phyloP scores from a whole-genome alignment of 305 asterid genomes.

The Striga hermonthica region DNA sequence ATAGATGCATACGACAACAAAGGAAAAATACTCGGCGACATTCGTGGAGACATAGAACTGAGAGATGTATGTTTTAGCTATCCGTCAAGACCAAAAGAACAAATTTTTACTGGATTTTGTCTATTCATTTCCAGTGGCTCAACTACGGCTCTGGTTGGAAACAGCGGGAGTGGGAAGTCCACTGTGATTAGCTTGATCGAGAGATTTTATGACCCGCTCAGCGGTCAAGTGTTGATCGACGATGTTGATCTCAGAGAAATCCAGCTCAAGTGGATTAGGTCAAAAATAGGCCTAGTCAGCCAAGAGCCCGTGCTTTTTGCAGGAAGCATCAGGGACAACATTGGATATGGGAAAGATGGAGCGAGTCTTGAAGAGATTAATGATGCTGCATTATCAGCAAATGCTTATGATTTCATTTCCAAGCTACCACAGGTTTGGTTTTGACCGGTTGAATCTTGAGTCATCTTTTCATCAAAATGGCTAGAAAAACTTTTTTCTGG shows the following conservation, averaged over 20 bases:
- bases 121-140: slow-evolving; percentile 57
- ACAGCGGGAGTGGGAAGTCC: slow-evolving; percentile 93
- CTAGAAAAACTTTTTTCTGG: too few species aligned
- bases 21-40: slow-evolving; percentile 52
- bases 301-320: slow-evolving; percentile 67
- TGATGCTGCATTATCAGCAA: neutral
- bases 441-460: too few species aligned
- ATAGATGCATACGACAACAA: too few species aligned
- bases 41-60: slow-evolving; percentile 68
- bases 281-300: slow-evolving; percentile 62
- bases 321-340: slow-evolving; percentile 55
- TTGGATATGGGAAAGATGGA: slow-evolving; percentile 58
- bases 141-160: slow-evolving; percentile 87
- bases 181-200: slow-evolving; percentile 78
- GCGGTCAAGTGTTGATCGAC: slow-evolving; percentile 50
- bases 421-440: neutral
- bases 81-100: slow-evolving; percentile 77
- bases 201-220: slow-evolving; percentile 87
- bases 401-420: slow-evolving; percentile 2
- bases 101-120: slow-evolving; percentile 64
- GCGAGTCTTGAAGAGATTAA: slow-evolving; percentile 32
- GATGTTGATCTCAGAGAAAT: slow-evolving; percentile 51
- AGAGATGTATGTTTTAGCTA: slow-evolving; percentile 59
- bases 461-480: too few species aligned
- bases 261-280: slow-evolving; percentile 59